Evolutionary conservation across 2,329 filamentous ascomycete species (phyloP).

Genomic region (Aspergillus uvarum): DNA sequence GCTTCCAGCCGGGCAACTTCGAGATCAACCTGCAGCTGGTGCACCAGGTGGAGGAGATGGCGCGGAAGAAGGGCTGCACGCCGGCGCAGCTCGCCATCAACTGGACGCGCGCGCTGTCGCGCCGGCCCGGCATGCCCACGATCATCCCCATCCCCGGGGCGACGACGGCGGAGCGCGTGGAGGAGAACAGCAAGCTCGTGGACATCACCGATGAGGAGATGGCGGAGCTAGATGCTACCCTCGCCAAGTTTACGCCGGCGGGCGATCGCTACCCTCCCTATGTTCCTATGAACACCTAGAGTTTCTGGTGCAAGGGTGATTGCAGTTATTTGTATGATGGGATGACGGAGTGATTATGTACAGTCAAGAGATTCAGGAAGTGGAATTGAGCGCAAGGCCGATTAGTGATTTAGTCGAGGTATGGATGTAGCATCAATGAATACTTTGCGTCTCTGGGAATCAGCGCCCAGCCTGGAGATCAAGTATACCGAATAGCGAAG

Average conservation of each 20-base stretch:
- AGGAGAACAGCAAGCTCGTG: conserved; percentile 32
- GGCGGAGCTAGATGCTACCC: conserved; percentile 22
- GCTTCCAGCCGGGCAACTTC: conserved; percentile 65
- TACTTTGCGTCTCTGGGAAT: too few relatives aligned
- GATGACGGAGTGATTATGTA: too few relatives aligned
- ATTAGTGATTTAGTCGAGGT: too few relatives aligned
- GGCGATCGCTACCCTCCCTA: conserved; percentile 5
- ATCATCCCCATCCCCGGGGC: conserved; percentile 35
- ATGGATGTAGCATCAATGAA: too few relatives aligned
- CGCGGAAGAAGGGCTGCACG: conserved; percentile 60
- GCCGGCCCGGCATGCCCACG: conserved; percentile 53
- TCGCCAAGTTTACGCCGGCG: not conserved
- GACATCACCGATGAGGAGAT: conserved; percentile 30
- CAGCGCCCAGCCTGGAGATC: too few relatives aligned
- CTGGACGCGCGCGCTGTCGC: conserved; percentile 58
- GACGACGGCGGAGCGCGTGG: conserved; percentile 24
- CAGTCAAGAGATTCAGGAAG: too few relatives aligned
- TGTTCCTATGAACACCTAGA: not conserved
- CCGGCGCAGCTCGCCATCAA: conserved; percentile 64
- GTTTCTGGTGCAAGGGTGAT: not conserved
- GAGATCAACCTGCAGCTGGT: conserved; percentile 64
- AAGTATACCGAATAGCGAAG: too few relatives aligned
- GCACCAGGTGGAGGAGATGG: conserved; percentile 57
- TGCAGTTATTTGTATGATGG: too few relatives aligned
- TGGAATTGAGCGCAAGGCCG: too few relatives aligned